Base-by-base conservation (phyloP, 306 rosid genomes). In the Vicia sativa region DNA sequence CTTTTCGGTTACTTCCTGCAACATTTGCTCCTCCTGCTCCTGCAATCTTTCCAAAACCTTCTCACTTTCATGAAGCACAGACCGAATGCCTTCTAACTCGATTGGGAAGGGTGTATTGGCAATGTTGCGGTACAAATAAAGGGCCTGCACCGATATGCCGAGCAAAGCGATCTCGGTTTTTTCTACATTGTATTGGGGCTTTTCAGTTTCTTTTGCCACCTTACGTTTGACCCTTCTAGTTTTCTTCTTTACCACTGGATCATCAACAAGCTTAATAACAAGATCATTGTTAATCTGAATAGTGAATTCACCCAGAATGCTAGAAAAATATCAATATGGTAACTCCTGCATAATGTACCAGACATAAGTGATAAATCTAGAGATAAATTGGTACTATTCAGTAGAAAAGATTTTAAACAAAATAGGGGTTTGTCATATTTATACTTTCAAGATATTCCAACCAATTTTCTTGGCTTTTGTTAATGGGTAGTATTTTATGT, bases 1-100 rank as follows among this genome's bases (percentile, higher is more conserved):
- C 78, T 88, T 93, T 76, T 88, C 89, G 45, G 90, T 86, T 56
- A 93, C 97, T 84, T 90, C 96, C 70, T 82, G 85, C 61, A 75
- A 77, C 87, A 85, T 75, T 65, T 55, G 83, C 61, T 93, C 95
- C 86, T 90, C 97, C 67, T 86, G 90, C 77, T 83, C 82, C 77
- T 83, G 86, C 83, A 93, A 77, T 71, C 72, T 86, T 81, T 84
- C 97, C 83, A 90, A 71, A 46, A 88, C 90, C 83, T 66, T 86
- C 79, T 83, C 85, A 9, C 97, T 90, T 79, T 90, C 89, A 43
- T 70, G 83, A 58, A 88, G 84, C 60, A 83, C 81, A 10, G 87
- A 79, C 50, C 67, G 86, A n/a, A n/a, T n/a, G n/a, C n/a, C n/a
- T 9, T n/a, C n/a, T n/a, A n/a, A n/a, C n/a, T n/a, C n/a, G n/a